Evolutionary conservation across 768 basidiomycete species (phyloP), one percentile per base, ranked within the genome.

Genomic region (Suillus alpinus): DNA sequence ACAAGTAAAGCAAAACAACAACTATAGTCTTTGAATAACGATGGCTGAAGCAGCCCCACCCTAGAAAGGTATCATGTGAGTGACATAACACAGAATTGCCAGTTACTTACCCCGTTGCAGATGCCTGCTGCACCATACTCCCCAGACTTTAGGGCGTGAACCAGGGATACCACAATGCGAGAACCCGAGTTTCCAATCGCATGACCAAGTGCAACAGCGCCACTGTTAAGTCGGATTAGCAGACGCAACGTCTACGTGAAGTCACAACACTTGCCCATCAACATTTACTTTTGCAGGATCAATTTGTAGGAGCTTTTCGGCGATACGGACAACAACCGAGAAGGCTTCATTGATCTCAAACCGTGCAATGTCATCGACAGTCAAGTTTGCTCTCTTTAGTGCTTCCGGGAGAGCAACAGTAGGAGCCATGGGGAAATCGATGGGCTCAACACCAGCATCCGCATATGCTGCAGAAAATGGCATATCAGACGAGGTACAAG

Each of bases 261-360:
- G 40, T 58, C 46, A 59, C 49, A 60, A 59, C 56, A 57, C 87
- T 32, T 73, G 91, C 92, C 92, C 93, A 68, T 94, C 84, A 56
- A 90, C 80, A 71, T 99, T 98, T 72, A 98, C 85, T 80, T 95
- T 98, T 57, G 86, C 83, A 34, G 91, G 84, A 74, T 94, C 89
- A 64, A 99, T 82, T 59, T 81, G 80, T 64, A 96, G 83, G 20
- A 93, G 81, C 78, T 98, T 91, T 78, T 97, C 94, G 3, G 91
- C 91, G 57, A 96, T 89, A 55, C 89, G 84, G 66, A 92, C 89
- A 66, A 98, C 96, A 51, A 91, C 91, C 1, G 94, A 95, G 83
- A 98, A 99, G 31, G 96, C 96, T 75, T 99, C 96, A 74, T 99
- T 99, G 74, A 98, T 85, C 75, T 99, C 97, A 72, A 94, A 99